Evolutionary conservation across 768 basidiomycete species (phyloP), one percentile per base, ranked within the genome.

Genomic region (Lentinula detonsa): DNA sequence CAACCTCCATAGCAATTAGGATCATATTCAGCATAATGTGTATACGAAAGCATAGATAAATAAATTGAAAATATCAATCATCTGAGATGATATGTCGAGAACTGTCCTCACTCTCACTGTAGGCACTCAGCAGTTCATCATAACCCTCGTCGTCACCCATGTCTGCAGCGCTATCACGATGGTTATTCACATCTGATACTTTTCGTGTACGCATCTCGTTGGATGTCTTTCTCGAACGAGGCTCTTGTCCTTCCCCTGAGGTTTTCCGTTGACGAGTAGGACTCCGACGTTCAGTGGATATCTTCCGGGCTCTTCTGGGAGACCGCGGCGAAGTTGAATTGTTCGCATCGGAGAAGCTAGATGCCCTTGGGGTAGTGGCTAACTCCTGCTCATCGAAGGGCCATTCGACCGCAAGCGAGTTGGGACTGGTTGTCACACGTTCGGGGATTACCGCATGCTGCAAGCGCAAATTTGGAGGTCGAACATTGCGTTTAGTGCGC

Each of bases 71-170:
- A 50, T 50, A 34, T 34, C 34, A 53, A 37, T 18, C 34, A 16
- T 53, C 34, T 39, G 34, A 39, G 4, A 21, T 11, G 7, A 39
- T 54, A 21, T 34, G 53, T 21, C 53, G 55, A 18, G 21, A 37
- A 28, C 76, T 77, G 57, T 85, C 87, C 68, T 90, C 89, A 67
- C 90, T 90, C 73, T 91, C 90, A 56, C 46, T 48, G 66, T 92
- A 92, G 18, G 90, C 90, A 69, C 87, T 90, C 62, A 92, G 71
- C 59, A 92, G 68, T 11, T 91, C 90, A 65, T 87, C 88, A 59
- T 90, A 91, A 3, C 87, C 83, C 52, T 69, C 81, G 68, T 84
- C 83, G 65, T 91, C 90, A 62, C 90, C 89, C 61, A 91, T 88
- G 57, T 87, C 86, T 0, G 87, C 89, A 21, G 79, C 83, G 67